Base-by-base conservation (phyloP, 2,329 filamentous ascomycete genomes). In the Paraconiothyrium brasiliense region DNA sequence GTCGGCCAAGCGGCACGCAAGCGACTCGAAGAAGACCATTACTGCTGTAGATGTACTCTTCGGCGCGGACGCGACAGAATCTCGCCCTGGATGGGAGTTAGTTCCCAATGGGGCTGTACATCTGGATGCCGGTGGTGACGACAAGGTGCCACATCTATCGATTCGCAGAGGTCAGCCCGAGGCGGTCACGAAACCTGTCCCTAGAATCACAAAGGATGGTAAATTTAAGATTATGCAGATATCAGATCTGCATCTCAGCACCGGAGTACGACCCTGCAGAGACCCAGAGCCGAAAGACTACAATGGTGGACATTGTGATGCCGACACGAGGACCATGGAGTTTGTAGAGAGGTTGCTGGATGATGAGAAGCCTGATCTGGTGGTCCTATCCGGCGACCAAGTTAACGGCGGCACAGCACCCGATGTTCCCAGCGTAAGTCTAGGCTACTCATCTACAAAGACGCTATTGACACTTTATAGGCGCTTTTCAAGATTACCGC, bases 161-260 rank as follows among this genome's bases (percentile, higher is more conserved):
- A 84, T 97, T 54, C 88, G 92, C 54, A 87, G 92, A 69, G 94
- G 95, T 2, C 83, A 84, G 55, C 87, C 87, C 24, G 81, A 83
- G 24, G 87, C 89, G 67, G 78, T 85, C 39, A 86, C 89, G 71
- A 93, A 90, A 76, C 91, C 92, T 0, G 83, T 88, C 43, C 92
- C 90, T 11, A 88, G 92, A 61, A 92, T 99, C 65, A 87, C 88
- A 47, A 93, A 96, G 64, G 93, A 95, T 75, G 95, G 94, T 34
- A 93, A 91, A 70, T 98, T 98, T 83, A 98, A 98, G 83, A 97
- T 99, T 67, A 89, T 99, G 86, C 95, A 99, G 80, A 84, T 97
- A 58, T 91, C 93, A n/a, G 95, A 99, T 81, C 82, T 98, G 63
- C 95, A 99, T 79, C 82, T 99, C 59, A 94, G 93, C 73, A 99